These are phyloP conservation scores for Pythium scleroteichum DNA, from an alignment of 352 stramenopile species.

Conservation along the genomic window DNA sequence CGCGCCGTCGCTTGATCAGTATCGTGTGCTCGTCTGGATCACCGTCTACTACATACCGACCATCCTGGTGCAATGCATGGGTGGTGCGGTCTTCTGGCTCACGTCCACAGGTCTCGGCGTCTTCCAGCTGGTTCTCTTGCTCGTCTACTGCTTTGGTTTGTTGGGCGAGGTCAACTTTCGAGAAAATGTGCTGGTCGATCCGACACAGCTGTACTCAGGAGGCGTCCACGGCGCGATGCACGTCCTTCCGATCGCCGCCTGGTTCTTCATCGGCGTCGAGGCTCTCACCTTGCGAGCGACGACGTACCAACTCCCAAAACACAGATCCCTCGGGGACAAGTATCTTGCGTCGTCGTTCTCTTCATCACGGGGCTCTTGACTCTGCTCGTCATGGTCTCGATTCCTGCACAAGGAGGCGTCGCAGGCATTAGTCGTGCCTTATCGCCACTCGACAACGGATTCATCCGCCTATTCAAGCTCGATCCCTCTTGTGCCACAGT, in stretches of 20 bases:
- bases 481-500: constrained; percentile 8
- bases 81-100: constrained; percentile 17
- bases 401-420: constrained; percentile 1
- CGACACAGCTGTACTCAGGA: not conserved
- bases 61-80: constrained; percentile 11
- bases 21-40: constrained; percentile 19
- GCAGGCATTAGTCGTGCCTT: not conserved
- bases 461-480: constrained; percentile 17
- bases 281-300: constrained; percentile 15
- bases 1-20: constrained; percentile 6
- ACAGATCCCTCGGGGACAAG: constrained; percentile 13
- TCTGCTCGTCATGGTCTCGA: constrained; percentile 5
- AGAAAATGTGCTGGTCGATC: not conserved
- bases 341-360: constrained; percentile 2
- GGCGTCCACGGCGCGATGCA: constrained; percentile 12
- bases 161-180: constrained; percentile 11
- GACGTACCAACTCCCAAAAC: constrained; percentile 12
- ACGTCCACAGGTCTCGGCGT: not conserved
- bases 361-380: constrained; percentile 11
- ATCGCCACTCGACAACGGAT: constrained; percentile 16
- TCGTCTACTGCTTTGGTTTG: constrained; percentile 23
- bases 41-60: constrained; percentile 19
- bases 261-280: constrained; percentile 27
- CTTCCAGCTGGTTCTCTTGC: not conserved
- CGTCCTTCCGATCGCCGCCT: constrained; percentile 21